These are phyloP conservation scores for Cutaneotrichosporon cutaneum DNA, from an alignment of 1,284 basidiomycete genomes.

Conservation along the genomic window DNA sequence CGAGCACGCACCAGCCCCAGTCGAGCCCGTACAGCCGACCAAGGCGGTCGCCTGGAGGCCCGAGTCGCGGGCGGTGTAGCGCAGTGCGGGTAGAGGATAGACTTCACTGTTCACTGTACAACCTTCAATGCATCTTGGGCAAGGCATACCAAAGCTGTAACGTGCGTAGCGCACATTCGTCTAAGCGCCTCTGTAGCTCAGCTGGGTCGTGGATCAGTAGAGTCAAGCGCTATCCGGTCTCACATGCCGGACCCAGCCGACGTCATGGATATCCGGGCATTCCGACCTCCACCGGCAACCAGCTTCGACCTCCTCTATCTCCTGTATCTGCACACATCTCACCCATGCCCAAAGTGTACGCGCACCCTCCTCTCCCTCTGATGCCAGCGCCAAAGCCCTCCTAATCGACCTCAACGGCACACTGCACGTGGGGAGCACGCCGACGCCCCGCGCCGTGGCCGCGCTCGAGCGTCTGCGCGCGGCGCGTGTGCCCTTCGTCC, in stretches of 20 bases:
- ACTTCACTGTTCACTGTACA: not conserved
- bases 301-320: not conserved
- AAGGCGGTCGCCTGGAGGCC: not conserved
- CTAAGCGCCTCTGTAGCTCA: too few relatives aligned
- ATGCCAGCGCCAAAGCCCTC: conserved; percentile 52
- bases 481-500: conserved; percentile 59
- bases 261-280: not conserved
- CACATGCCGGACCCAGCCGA: too few relatives aligned
- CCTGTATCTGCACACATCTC: not conserved
- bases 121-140: conserved; percentile 1
- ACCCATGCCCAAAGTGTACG: not conserved
- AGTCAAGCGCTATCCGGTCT: too few relatives aligned
- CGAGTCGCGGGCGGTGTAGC: not conserved
- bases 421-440: conserved; percentile 60
- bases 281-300: not conserved
- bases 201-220: too few relatives aligned
- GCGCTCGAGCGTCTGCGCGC: conserved; percentile 59
- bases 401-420: conserved; percentile 71
- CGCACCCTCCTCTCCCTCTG: not conserved
- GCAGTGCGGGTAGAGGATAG: not conserved
- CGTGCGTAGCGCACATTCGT: too few relatives aligned
- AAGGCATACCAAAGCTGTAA: too few relatives aligned
- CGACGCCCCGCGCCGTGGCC: conserved; percentile 58
- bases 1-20: not conserved
- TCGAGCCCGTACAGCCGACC: not conserved